These are phyloP conservation scores for Barnettozyma vustinii DNA, from an alignment of 805 yeast genomes.

Conservation along the genomic window DNA sequence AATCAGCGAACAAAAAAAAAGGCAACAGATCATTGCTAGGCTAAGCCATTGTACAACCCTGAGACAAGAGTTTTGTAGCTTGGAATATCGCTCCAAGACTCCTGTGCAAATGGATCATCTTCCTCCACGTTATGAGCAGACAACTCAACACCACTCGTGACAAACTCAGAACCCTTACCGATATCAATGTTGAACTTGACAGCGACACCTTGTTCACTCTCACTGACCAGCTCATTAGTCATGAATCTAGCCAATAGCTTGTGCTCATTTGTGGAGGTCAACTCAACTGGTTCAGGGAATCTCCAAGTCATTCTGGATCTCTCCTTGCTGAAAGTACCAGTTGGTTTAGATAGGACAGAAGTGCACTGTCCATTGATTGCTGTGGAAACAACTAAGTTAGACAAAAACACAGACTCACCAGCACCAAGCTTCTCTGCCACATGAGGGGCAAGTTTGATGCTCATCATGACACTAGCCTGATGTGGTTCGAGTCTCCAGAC, in stretches of 20 bases:
- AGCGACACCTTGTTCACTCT: conserved; percentile 69
- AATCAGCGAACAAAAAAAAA: neutral
- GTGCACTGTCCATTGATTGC: conserved; percentile 61
- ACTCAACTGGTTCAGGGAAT: conserved; percentile 38
- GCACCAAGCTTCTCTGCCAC: conserved; percentile 32
- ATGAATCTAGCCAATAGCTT: conserved; percentile 81
- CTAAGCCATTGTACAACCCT: conserved; percentile 32
- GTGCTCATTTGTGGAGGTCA: conserved; percentile 42
- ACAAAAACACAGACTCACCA: conserved; percentile 32
- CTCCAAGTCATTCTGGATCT: conserved; percentile 86
- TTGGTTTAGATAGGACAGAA: conserved; percentile 83
- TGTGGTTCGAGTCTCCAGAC: conserved; percentile 85
- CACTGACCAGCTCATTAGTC: conserved; percentile 68
- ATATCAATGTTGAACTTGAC: conserved; percentile 51
- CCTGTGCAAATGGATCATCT: conserved; percentile 34
- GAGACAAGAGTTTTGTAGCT: conserved; percentile 31
- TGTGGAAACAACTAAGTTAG: conserved; percentile 38
- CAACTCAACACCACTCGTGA: conserved; percentile 37
- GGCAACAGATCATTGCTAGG: neutral
- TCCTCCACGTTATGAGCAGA: conserved; percentile 30
- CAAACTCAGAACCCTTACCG: conserved; percentile 39
- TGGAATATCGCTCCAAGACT: conserved; percentile 30
- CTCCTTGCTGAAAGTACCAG: conserved; percentile 86
- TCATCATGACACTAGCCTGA: conserved; percentile 81
- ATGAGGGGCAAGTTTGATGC: conserved; percentile 51